Base-by-base conservation (phyloP, 768 basidiomycete genomes). In the Tricholoma saponaceum region DNA sequence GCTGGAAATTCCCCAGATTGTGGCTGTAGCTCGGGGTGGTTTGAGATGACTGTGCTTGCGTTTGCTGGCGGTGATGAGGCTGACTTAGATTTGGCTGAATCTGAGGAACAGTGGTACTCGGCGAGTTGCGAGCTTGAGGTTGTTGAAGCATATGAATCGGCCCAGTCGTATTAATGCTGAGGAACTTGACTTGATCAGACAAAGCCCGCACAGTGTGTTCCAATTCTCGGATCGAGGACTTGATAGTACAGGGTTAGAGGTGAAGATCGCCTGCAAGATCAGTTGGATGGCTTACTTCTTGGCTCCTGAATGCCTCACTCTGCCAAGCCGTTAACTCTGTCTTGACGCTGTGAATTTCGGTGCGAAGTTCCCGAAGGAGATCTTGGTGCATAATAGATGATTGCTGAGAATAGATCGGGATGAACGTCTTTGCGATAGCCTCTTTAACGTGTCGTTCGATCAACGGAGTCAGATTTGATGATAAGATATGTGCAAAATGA, bases 391-490 rank as follows among this genome's bases (percentile, higher is more conserved):
- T 83, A 6, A 77, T 73, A 9, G 82, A 78, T n/a, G 89, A 81
- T 64, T 89, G 86, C 61, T 88, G 85, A 35, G 85, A 81, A 69
- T 89, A 89, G 28, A 87, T 79, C 2, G 92, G 92, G 35, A 92
- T 75, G 65, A 95, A 82, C 0, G 79, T 83, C 72, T 89, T 86
- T 12, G 79, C 77, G 62, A 94, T 80, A 14, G 86, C 77, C 20
- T 92, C 90, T 74, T 90, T 92, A 68, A 95, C 83, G 63, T 92
- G 87, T 58, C 86, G 79, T 67, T 92, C 90, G 61, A 95, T 83
- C 41, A 87, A 69, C 12, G 92, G 92, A 4, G 85, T 86, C 60
- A 94, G 72, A 49, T 83, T 84, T 8, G 83, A 76, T 10, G 89
- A 83, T 57, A 95, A 78, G 18, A 88, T 82, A 58, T 85, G 85